Evolutionary conservation across 1,284 basidiomycete genomes (phyloP).

Genomic region (Melampsora occidentalis): DNA sequence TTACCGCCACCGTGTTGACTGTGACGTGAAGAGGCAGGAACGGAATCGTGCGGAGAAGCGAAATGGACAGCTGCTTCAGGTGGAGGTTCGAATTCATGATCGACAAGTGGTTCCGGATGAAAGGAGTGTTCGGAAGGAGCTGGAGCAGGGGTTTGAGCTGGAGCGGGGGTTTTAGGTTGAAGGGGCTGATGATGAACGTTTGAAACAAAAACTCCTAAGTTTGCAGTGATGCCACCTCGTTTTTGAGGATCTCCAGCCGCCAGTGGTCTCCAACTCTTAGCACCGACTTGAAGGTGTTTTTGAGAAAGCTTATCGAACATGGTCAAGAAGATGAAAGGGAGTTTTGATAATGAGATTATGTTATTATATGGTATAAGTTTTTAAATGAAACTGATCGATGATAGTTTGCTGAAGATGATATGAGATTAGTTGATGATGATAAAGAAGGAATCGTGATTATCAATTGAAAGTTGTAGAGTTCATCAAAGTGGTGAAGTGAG

Average conservation of each 20-base stretch:
- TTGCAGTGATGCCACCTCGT: conserved; percentile 5
- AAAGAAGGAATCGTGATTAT: no score
- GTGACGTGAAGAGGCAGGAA: background rate
- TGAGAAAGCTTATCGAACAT: conserved; percentile 35
- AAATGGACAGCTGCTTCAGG: background rate
- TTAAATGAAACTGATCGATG: no score
- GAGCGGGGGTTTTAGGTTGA: background rate
- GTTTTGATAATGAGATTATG: background rate
- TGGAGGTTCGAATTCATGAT: background rate
- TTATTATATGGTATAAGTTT: no score
- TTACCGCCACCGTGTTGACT: background rate
- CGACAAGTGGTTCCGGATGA: conserved; percentile 2
- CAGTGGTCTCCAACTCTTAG: conserved; percentile 37
- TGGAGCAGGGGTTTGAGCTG: background rate
- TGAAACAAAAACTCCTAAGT: background rate
- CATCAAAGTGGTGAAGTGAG: no score
- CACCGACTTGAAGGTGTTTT: conserved; percentile 35
- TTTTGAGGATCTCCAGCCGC: conserved; percentile 10
- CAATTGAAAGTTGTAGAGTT: no score
- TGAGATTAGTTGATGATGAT: no score
- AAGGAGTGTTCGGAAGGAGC: background rate
- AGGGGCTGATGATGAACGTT: background rate
- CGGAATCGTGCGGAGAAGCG: conserved; percentile 2
- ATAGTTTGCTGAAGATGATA: no score
- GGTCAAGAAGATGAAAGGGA: conserved; percentile 3